Base-by-base conservation (phyloP, 176 grass and related monocot species). In the Cenchrus americanus region DNA sequence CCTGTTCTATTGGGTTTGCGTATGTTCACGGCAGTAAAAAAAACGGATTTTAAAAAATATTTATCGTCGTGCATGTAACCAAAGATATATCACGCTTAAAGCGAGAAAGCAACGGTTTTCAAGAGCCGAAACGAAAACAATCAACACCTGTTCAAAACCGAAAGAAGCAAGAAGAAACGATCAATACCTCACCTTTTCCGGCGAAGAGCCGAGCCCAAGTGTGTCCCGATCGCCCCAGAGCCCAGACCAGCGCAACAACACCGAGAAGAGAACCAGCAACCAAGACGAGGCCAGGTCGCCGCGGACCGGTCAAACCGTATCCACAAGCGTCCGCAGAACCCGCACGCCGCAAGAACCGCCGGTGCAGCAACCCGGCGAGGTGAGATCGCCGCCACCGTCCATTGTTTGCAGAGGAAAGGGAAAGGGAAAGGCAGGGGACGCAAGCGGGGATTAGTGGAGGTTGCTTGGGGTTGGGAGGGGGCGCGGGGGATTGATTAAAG, bases 381-480 rank as follows among this genome's bases (percentile, higher is more conserved):
- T 49, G 66, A 24, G 32, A 8, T 66, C 41, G 30, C 59, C 67
- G 74, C 84, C 68, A 27, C 84, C 22, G 79, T 52, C 86, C 88
- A 86, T 86, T 54, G 74, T 52, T 52, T 55, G 55, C 76, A 37
- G 32, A 53, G 17, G 80, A 55, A 73, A 51, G 75, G 59, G 53
- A 49, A 81, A 63, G 30, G 73, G 41, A 51, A 73, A 22, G 2
- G 32, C 18, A 47, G 52, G 54, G 44, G 34, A 37, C 34, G 34
- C 34, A 37, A 37, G 34, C 34, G 34, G 34, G 34, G 42, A 83
- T 83, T 83, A 83, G 83, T 78, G 88, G 80, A 80, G 75, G 55
- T 66, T 71, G 66, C 65, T 70, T 59, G 71, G 66, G 40, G 59
- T 8, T 62, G 43, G 55, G 60, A 40, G 15, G 52, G 62, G 62